A percentile compares a stretch with the other conserved stretches of the same genome.
These are phyloP conservation scores for Beauveria sp. DNA, from an alignment of 2,329 filamentous ascomycete species.

Conservation along the genomic window DNA sequence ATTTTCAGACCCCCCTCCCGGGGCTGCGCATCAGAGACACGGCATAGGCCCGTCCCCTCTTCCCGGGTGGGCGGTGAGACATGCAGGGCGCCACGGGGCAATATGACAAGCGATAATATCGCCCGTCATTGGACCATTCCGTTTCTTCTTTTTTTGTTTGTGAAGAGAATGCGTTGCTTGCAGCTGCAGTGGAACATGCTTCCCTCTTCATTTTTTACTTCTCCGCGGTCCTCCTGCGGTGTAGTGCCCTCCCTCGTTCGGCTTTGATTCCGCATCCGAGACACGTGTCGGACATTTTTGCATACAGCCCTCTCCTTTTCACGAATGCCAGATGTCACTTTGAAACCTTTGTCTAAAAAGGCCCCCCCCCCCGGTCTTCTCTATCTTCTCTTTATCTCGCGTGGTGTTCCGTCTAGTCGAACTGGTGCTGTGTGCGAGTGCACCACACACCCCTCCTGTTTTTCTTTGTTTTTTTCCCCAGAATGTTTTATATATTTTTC, in stretches of 20 bases:
- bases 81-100: neutral
- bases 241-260: too few species aligned
- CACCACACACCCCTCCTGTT: neutral
- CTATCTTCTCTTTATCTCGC: too few species aligned
- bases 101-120: neutral
- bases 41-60: slow-evolving; percentile 8
- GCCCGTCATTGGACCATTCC: neutral
- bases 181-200: neutral
- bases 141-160: neutral
- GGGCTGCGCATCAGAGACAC: slow-evolving; percentile 6
- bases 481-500: neutral
- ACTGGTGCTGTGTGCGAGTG: too few species aligned
- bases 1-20: neutral
- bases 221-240: too few species aligned
- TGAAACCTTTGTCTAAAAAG: too few species aligned
- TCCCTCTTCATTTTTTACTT: neutral
- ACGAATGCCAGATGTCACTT: too few species aligned
- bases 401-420: too few species aligned
- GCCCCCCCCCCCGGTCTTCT: too few species aligned
- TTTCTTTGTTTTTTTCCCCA: neutral
- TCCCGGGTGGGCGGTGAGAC: neutral
- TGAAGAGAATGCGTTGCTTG: neutral
- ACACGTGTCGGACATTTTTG: too few species aligned
- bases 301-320: too few species aligned
- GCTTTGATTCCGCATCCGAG: too few species aligned